These are phyloP conservation scores for Thoreauomyces humboldtii DNA, from an alignment of 192 early-diverging fungal species.

Conservation along the genomic window DNA sequence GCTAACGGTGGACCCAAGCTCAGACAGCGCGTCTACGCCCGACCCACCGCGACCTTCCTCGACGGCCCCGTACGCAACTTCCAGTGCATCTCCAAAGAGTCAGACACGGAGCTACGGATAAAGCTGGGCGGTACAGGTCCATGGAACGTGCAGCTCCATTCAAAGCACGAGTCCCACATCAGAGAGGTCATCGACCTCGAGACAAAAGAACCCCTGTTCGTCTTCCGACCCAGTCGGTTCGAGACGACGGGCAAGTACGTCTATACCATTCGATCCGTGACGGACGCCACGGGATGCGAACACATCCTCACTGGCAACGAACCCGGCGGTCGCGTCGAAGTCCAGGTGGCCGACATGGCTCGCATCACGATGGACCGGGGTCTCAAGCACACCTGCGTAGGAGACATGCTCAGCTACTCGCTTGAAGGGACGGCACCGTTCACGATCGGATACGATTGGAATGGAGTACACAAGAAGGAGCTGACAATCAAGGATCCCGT, in stretches of 20 bases:
- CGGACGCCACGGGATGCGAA: constrained; percentile 43
- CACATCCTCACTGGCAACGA: constrained; percentile 5
- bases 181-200: constrained; percentile 27
- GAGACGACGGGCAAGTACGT: constrained; percentile 39
- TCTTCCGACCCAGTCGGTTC: constrained; percentile 26
- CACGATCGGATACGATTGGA: constrained; percentile 54
- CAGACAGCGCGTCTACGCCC: constrained; percentile 30
- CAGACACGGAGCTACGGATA: constrained; percentile 33
- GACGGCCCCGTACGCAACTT: constrained; percentile 30
- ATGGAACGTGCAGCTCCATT: constrained; percentile 37
- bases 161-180: constrained; percentile 43
- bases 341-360: constrained; percentile 50
- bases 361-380: constrained; percentile 34
- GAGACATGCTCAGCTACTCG: constrained; percentile 64
- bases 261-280: constrained; percentile 34
- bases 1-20: not conserved
- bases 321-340: not conserved
- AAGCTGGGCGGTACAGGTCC: constrained; percentile 39
- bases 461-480: constrained; percentile 28
- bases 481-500: constrained; percentile 51
- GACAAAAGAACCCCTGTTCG: constrained; percentile 14
- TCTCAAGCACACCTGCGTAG: constrained; percentile 41
- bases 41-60: constrained; percentile 41
- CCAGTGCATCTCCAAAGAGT: constrained; percentile 38
- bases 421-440: constrained; percentile 68